A percentile compares a stretch with the other conserved stretches of the same genome.
Evolutionary conservation across 768 basidiomycete species (phyloP).

Genomic region (Tylopilus rubrobrunneus): DNA sequence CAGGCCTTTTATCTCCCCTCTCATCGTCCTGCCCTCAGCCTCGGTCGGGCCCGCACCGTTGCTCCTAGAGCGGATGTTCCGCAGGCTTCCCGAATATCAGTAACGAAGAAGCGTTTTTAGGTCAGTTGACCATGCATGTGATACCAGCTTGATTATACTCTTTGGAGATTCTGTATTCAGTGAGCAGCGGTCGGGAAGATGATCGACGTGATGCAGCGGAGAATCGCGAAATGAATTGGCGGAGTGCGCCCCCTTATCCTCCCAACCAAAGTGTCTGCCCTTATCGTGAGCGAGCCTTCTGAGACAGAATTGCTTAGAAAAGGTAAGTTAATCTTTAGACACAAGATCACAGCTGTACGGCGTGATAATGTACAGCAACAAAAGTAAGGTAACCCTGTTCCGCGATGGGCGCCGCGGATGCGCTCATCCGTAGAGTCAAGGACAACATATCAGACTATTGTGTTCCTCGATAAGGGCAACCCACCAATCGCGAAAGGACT

Average conservation of each 20-base stretch:
- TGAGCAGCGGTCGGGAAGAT: neutral
- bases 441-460: conserved; percentile 1
- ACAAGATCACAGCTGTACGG: neutral
- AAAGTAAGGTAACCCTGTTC: neutral
- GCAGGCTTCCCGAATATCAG: conserved; percentile 4
- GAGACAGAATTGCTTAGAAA: neutral
- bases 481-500: conserved; percentile 27
- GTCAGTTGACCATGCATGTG: neutral
- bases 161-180: conserved; percentile 9
- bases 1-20: conserved; percentile 20
- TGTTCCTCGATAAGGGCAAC: conserved; percentile 7
- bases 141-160: conserved; percentile 3
- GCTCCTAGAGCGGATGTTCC: conserved; percentile 3
- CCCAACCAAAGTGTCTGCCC: conserved; percentile 13
- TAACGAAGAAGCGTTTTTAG: neutral
- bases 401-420: neutral
- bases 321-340: neutral
- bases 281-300: conserved; percentile 20
- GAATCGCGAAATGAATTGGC: conserved; percentile 2
- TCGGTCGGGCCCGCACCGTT: conserved; percentile 18
- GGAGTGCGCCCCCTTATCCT: conserved; percentile 15
- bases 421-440: neutral
- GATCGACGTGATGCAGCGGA: conserved; percentile 19
- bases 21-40: conserved; percentile 28
- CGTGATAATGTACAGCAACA: neutral